phyloP scores from a whole-genome alignment of 768 basidiomycete species.

The Xerocomellus amylosporus region DNA sequence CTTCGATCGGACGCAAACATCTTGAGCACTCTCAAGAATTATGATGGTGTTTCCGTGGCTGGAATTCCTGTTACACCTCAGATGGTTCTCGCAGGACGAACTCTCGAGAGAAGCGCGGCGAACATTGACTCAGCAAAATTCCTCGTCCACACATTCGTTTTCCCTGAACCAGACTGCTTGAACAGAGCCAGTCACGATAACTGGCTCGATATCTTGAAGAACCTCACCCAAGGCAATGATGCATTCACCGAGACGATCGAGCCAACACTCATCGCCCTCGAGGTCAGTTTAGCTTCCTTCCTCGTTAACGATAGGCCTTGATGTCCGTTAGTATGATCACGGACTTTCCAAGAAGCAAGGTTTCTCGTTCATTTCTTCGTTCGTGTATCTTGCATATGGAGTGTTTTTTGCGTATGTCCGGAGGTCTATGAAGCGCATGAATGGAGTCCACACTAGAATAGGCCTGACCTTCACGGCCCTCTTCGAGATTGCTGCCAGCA shows the following conservation, averaged over 20 bases:
- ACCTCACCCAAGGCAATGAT: conserved; percentile 37
- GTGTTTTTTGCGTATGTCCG: conserved; percentile 74
- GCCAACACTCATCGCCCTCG: conserved; percentile 44
- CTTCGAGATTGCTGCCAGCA: conserved; percentile 88
- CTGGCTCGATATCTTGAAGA: conserved; percentile 59
- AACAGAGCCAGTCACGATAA: conserved; percentile 55
- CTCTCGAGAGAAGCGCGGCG: conserved; percentile 47
- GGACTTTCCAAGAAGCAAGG: conserved; percentile 44
- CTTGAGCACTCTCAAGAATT: conserved; percentile 53
- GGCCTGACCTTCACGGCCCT: conserved; percentile 93
- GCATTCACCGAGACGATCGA: conserved; percentile 41
- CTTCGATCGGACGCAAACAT: conserved; percentile 56
- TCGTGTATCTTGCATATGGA: conserved; percentile 74
- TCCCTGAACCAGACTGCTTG: conserved; percentile 71
- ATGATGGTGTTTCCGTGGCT: conserved; percentile 52
- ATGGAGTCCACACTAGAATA: conserved; percentile 83
- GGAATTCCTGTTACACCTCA: conserved; percentile 65
- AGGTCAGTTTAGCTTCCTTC: conserved; percentile 34
- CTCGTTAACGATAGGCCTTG: conserved; percentile 4
- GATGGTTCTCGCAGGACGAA: conserved; percentile 75
- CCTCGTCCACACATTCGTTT: conserved; percentile 80
- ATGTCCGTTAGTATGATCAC: conserved; percentile 48
- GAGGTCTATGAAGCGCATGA: conserved; percentile 72
- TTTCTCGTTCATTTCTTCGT: conserved; percentile 62
- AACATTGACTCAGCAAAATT: conserved; percentile 64